These are phyloP conservation scores for Psilocybe azurescens DNA, from an alignment of 768 basidiomycete species.

Conservation along the genomic window DNA sequence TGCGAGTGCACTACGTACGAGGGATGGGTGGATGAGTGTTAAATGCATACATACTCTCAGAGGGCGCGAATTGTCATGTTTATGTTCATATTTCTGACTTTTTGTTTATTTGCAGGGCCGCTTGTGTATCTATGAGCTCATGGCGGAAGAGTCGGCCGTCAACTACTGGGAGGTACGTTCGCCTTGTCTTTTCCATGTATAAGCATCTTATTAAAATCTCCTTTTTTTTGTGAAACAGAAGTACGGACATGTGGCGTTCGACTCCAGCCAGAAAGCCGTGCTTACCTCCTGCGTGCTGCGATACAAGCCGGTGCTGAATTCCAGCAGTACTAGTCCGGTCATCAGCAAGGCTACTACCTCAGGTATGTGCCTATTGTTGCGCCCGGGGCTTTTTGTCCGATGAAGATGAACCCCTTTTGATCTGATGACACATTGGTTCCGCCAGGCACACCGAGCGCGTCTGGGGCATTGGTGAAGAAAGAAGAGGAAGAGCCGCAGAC, in stretches of 20 bases:
- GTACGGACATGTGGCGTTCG: conserved; percentile 93
- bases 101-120: conserved; percentile 59
- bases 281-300: conserved; percentile 90
- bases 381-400: background rate
- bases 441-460: conserved; percentile 16
- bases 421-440: background rate
- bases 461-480: conserved; percentile 25
- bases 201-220: conserved; percentile 1
- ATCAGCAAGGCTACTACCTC: conserved; percentile 25
- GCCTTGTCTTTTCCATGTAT: background rate
- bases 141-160: conserved; percentile 96
- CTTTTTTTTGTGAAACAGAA: conserved; percentile 54
- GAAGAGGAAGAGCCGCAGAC: conserved; percentile 36
- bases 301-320: conserved; percentile 70
- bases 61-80: background rate
- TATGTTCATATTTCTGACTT: conserved; percentile 7
- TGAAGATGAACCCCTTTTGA: background rate
- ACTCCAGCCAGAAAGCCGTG: conserved; percentile 91
- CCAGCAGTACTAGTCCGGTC: conserved; percentile 35
- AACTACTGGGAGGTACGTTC: conserved; percentile 91
- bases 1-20: background rate
- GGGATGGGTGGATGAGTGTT: background rate
- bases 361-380: conserved; percentile 12
- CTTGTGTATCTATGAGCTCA: conserved; percentile 95
- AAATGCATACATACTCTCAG: background rate